Conservation (phyloP, 2,329 filamentous ascomycete genomes). For the Scleromitrula shiraiana region DNA sequence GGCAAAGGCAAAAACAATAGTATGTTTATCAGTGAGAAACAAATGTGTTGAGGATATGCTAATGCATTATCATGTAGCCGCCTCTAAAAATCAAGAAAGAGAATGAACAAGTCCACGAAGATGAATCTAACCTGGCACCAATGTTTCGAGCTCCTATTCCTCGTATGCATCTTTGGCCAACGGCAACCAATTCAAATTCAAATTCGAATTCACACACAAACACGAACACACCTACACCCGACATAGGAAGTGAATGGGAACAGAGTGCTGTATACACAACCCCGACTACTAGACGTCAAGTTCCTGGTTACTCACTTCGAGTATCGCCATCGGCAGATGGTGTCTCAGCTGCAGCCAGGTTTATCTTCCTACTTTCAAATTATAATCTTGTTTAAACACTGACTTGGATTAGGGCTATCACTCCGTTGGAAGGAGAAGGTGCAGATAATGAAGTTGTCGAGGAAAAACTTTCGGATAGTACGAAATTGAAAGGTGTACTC, state of each 20-base stretch:
- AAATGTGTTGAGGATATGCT: too few relatives aligned
- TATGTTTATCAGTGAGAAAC: too few relatives aligned
- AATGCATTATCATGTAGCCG: too few relatives aligned
- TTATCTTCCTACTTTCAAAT: neutral
- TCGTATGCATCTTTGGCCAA: slow-evolving; percentile 27
- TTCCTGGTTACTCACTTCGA: slow-evolving; percentile 21
- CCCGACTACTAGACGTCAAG: slow-evolving; percentile 21
- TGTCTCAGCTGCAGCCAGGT: slow-evolving; percentile 20
- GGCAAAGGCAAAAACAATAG: neutral
- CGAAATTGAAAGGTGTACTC: slow-evolving; percentile 57
- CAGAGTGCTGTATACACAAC: slow-evolving; percentile 20
- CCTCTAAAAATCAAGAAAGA: slow-evolving; percentile 14
- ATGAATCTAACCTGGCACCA: slow-evolving; percentile 13
- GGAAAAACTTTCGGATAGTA: slow-evolving; percentile 24
- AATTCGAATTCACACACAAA: neutral
- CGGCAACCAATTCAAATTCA: slow-evolving; percentile 7
- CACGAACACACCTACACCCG: slow-evolving; percentile 5
- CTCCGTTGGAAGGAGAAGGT: slow-evolving; percentile 18
- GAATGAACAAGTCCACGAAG: slow-evolving; percentile 3
- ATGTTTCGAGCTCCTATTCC: slow-evolving; percentile 26
- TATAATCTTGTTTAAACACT: neutral
- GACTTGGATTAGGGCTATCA: slow-evolving; percentile 15
- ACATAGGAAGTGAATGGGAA: slow-evolving; percentile 17
- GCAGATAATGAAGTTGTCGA: slow-evolving; percentile 12
- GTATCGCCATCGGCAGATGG: slow-evolving; percentile 6